A percentile compares a stretch with the other conserved stretches of the same genome.
phyloP scores from a whole-genome alignment of 306 rosid genomes.

The Albizia julibrissin region DNA sequence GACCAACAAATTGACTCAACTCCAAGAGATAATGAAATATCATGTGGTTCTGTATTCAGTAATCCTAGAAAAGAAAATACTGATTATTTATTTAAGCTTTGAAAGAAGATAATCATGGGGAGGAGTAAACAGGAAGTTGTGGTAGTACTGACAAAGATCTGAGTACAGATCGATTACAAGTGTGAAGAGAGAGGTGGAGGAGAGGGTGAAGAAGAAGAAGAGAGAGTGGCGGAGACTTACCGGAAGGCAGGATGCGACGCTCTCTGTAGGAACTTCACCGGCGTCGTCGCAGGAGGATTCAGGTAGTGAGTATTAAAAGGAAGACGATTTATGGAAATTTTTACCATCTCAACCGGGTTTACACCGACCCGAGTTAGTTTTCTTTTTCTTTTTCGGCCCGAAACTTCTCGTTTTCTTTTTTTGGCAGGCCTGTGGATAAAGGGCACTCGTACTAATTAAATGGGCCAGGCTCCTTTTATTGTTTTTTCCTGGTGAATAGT shows the following conservation, averaged over 20 bases:
- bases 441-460: neutral
- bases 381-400: neutral
- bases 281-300: conserved; percentile 10
- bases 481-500: too few relatives aligned
- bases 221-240: neutral
- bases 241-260: neutral
- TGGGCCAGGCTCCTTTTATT: neutral
- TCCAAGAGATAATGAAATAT: neutral
- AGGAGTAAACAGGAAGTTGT: neutral
- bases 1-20: neutral
- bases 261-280: neutral
- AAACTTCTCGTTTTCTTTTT: neutral
- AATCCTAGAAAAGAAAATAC: neutral
- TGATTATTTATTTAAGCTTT: neutral
- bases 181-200: neutral
- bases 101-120: neutral
- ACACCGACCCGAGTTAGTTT: neutral
- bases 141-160: neutral
- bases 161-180: neutral
- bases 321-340: neutral
- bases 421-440: neutral
- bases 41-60: neutral
- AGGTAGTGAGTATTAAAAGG: neutral
- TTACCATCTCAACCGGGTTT: neutral
- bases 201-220: neutral